Base-by-base conservation (phyloP, 805 yeast genomes). In the Candida maltosa region DNA sequence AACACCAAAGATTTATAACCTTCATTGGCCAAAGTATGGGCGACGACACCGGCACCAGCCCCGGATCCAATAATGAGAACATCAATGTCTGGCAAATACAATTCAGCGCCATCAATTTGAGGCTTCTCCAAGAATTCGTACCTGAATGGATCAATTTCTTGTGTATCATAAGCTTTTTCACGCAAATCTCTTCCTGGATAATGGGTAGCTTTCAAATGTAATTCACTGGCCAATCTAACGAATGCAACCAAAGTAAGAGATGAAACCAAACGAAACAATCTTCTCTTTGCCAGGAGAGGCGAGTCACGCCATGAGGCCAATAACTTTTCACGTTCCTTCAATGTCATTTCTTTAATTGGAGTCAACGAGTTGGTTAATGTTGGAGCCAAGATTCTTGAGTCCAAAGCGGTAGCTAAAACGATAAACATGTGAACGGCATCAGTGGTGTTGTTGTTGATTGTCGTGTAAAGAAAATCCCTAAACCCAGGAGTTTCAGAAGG, bases 11-110 rank as follows among this genome's bases (percentile, higher is more conserved):
- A 66, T 19, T 50, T 56, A 46, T 47, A 58, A 10, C 80, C 80
- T 23, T 57, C 59, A 5, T 57, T 50, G 2, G 71, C 51, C 26
- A 75, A 60, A 1, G 71, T 60, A 31, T 65, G 65, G 4, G 77
- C 80, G 0, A 62, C 70, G 1, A 74, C 80, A 5, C 78, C 77
- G 2, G 76, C 75, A 5, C 78, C 74, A 9, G 71, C 50, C 1
- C 81, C 81, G 4, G 76, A 69, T 3, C 81, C 80, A 26, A 74
- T 58, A 25, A 75, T 60, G 9, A 70, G 51, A 3, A 56, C 76
- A 39, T 74, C 78, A 20, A 64, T 43, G n/a, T 59, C 51, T 5
- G 68, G 65, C 29, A 65, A 34, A 35, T 58, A 52, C 25, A 65
- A 51, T 38, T 61, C 69, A 4, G 43, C 31, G 11, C 51, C 52